Percentiles rank a stretch among this genome's conserved stretches.
Evolutionary conservation across 805 yeast genomes (phyloP).

Genomic region (Ogataea nakhonphanomensis): DNA sequence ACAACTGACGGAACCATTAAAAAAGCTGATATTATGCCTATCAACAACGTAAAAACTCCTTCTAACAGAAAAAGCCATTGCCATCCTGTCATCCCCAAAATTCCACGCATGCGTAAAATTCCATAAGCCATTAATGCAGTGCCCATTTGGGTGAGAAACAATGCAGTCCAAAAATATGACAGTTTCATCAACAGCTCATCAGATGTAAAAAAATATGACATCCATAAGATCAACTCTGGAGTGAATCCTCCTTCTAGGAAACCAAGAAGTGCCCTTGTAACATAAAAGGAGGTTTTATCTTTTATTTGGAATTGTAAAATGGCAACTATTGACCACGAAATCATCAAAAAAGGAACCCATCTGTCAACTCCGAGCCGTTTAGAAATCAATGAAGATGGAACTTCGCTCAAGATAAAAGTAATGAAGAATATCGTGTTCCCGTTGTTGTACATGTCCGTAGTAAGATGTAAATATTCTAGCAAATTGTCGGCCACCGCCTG

Average conservation of each 20-base stretch:
- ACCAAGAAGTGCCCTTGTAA: constrained; percentile 40
- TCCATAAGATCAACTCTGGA: constrained; percentile 16
- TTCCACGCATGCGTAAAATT: constrained; percentile 15
- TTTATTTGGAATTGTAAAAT: constrained; percentile 42
- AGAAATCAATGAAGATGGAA: constrained; percentile 40
- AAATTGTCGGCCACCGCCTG: constrained; percentile 43
- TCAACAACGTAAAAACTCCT: constrained; percentile 34
- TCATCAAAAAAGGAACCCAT: constrained; percentile 37
- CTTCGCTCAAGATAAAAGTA: constrained; percentile 41
- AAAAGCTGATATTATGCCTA: constrained; percentile 22
- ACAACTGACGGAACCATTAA: constrained; percentile 30
- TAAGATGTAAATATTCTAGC: constrained; percentile 37
- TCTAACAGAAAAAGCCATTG: constrained; percentile 31
- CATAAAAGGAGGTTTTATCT: constrained; percentile 38
- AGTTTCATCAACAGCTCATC: constrained; percentile 14
- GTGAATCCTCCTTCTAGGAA: constrained; percentile 42
- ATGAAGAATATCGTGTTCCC: constrained; percentile 47
- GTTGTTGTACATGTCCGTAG: constrained; percentile 44
- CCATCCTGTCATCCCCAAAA: constrained; percentile 33
- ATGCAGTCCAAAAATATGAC: constrained; percentile 34
- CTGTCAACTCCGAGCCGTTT: constrained; percentile 38
- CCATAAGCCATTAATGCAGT: constrained; percentile 20
- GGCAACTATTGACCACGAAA: constrained; percentile 41
- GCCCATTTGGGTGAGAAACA: constrained; percentile 19
- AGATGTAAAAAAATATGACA: constrained; percentile 18